Conservation (phyloP, 305 asterid genomes). For the Plantago coronopus region DNA sequence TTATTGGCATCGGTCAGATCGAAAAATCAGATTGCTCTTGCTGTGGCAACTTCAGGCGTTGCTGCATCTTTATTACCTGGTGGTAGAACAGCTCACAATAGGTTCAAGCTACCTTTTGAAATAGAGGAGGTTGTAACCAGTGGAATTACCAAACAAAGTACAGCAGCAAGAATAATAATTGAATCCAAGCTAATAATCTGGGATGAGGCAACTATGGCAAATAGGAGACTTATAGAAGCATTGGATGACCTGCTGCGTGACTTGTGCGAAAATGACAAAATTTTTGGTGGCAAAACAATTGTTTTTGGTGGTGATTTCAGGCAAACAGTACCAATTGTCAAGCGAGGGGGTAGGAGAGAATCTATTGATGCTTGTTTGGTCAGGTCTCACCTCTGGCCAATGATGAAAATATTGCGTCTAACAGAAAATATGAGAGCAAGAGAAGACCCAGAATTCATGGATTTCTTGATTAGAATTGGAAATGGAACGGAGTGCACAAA, state of each 20-base stretch:
- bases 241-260: neutral
- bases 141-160: neutral
- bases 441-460: neutral
- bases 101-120: slow-evolving; percentile 15
- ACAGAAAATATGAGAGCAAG: neutral
- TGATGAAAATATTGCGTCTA: neutral
- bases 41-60: neutral
- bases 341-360: neutral
- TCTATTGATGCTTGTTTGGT: neutral
- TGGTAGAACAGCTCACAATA: neutral
- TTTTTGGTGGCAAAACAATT: neutral
- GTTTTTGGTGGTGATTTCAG: slow-evolving; percentile 1
- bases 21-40: neutral
- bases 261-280: neutral
- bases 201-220: slow-evolving; percentile 23
- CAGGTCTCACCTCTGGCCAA: neutral
- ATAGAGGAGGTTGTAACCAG: neutral
- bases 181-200: slow-evolving; percentile 1
- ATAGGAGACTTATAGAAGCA: neutral
- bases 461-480: neutral
- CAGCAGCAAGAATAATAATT: neutral
- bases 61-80: neutral
- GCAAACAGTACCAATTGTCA: neutral
- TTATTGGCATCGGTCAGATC: neutral
- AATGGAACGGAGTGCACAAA: neutral